phyloP scores from a whole-genome alignment of 2,329 filamentous ascomycete genomes.

The Phyllosticta citriasiana region DNA sequence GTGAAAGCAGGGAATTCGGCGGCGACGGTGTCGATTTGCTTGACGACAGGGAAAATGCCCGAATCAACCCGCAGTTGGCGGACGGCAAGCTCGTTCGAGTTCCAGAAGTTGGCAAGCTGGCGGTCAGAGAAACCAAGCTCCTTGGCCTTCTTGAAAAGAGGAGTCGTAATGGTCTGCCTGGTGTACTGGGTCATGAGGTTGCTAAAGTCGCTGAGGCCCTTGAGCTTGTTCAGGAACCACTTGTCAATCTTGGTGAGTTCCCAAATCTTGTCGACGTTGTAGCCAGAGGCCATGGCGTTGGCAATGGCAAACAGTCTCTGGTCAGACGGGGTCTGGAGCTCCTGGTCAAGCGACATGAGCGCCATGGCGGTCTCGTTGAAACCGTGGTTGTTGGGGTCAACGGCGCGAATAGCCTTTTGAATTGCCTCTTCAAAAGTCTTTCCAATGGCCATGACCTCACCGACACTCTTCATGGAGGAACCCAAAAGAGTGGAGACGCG shows the following conservation, averaged over 20 bases:
- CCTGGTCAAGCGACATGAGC: slow-evolving; percentile 90
- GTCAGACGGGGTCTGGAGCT: slow-evolving; percentile 93
- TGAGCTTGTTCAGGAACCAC: slow-evolving; percentile 91
- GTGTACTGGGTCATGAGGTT: slow-evolving; percentile 64
- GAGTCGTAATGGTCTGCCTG: slow-evolving; percentile 53
- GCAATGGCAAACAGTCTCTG: slow-evolving; percentile 96
- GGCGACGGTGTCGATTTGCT: slow-evolving; percentile 97
- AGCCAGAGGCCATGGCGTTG: slow-evolving; percentile 92
- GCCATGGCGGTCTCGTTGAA: slow-evolving; percentile 79
- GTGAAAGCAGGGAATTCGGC: slow-evolving; percentile 91
- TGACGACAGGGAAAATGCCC: slow-evolving; percentile 79
- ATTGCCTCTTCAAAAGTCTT: slow-evolving; percentile 96
- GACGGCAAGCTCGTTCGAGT: slow-evolving; percentile 86
- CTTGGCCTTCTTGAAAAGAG: slow-evolving; percentile 74
- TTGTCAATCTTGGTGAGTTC: slow-evolving; percentile 97
- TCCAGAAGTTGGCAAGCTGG: slow-evolving; percentile 88
- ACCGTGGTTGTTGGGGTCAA: slow-evolving; percentile 90
- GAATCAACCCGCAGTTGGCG: slow-evolving; percentile 75
- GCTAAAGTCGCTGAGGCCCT: slow-evolving; percentile 81
- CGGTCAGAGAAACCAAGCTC: slow-evolving; percentile 88
- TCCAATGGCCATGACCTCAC: slow-evolving; percentile 97
- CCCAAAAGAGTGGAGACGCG: slow-evolving; percentile 91
- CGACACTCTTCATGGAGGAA: slow-evolving; percentile 99
- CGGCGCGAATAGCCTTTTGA: slow-evolving; percentile 91
- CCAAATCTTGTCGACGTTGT: slow-evolving; percentile 95